These are phyloP conservation scores for Verticillium alfalfae DNA, from an alignment of 2,329 filamentous ascomycete species.

Conservation along the genomic window DNA sequence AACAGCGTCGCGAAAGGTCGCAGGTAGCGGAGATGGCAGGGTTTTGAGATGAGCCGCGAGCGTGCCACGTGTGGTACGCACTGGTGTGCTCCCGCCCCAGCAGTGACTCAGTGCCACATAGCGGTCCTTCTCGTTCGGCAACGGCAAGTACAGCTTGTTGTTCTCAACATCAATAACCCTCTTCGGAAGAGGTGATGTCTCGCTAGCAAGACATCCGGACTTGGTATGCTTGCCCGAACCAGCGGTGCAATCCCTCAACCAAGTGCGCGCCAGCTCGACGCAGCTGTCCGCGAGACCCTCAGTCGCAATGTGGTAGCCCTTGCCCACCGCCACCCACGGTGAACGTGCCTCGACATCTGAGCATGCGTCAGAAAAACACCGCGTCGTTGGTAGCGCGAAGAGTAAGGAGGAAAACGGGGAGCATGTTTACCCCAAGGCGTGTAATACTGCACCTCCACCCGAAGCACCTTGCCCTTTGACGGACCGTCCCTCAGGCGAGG, in stretches of 20 bases:
- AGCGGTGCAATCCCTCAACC: not conserved
- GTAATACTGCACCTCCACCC: not conserved
- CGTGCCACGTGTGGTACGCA: not conserved
- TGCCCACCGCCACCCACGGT: not conserved
- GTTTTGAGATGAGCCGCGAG: not conserved
- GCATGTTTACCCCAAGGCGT: not conserved
- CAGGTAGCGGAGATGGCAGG: constrained; percentile 5
- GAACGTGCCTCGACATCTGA: not conserved
- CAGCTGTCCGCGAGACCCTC: not conserved
- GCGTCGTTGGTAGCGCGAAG: not conserved
- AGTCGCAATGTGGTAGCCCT: not conserved
- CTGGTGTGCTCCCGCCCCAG: constrained; percentile 2
- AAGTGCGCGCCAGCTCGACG: not conserved
- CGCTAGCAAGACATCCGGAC: not conserved
- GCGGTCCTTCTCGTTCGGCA: constrained; percentile 14
- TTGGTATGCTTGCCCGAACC: not conserved
- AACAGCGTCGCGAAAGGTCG: constrained; percentile 20
- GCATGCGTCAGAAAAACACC: not conserved
- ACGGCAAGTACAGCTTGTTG: constrained; percentile 5
- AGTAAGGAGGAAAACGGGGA: not conserved
- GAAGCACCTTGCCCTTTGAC: not conserved
- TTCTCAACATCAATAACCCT: not conserved
- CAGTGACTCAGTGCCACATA: constrained; percentile 11
- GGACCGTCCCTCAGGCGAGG: not conserved
- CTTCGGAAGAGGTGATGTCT: not conserved